These are phyloP conservation scores for Calonectria ilicicola DNA, from an alignment of 2,329 filamentous ascomycete species.

Conservation along the genomic window DNA sequence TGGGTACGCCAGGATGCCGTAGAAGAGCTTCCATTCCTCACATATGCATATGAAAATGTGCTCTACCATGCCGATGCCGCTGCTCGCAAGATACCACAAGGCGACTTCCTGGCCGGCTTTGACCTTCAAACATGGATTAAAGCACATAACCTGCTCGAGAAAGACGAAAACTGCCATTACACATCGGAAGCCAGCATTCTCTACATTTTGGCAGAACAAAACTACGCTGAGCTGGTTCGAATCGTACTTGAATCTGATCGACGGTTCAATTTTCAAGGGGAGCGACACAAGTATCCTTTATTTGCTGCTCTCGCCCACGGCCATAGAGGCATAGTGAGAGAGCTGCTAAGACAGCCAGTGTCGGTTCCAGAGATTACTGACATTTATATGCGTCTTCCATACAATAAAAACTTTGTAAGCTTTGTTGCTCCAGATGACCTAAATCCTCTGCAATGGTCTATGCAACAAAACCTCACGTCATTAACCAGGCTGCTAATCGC, in stretches of 20 bases:
- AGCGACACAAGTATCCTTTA: slow-evolving; percentile 14
- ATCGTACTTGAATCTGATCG: background rate
- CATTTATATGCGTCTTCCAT: background rate
- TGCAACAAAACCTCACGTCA: background rate
- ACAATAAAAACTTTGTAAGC: background rate
- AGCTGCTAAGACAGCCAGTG: slow-evolving; percentile 1
- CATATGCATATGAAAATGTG: slow-evolving; percentile 23
- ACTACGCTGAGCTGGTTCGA: background rate
- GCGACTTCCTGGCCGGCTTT: background rate
- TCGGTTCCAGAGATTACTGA: background rate
- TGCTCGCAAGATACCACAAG: background rate
- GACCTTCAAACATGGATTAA: background rate
- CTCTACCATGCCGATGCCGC: slow-evolving; percentile 31
- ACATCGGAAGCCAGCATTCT: slow-evolving; percentile 7
- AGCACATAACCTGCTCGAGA: slow-evolving; percentile 13
- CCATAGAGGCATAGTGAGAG: background rate
- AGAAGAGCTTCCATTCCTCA: slow-evolving; percentile 23
- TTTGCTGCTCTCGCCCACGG: slow-evolving; percentile 15
- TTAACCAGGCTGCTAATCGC: background rate
- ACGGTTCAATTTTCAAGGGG: background rate
- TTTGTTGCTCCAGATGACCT: background rate
- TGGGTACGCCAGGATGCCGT: background rate
- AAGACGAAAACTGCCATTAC: background rate
- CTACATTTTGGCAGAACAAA: slow-evolving; percentile 11
- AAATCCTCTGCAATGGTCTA: background rate